phyloP scores from a whole-genome alignment of 805 yeast genomes.

The Yamadazyma nakazawae region DNA sequence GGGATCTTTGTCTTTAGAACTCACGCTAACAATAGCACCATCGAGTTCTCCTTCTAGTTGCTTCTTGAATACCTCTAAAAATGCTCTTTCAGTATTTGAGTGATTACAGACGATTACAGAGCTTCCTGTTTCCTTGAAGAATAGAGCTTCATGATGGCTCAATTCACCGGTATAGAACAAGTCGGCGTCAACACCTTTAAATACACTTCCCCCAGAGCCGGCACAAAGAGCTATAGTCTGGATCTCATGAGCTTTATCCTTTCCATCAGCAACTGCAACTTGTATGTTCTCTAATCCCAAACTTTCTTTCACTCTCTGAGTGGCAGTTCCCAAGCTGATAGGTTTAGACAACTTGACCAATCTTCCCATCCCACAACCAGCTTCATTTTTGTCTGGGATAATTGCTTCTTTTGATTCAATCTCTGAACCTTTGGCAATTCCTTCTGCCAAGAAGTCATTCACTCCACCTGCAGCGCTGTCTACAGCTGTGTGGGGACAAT shows the following conservation, averaged over 20 bases:
- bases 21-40: slow-evolving; percentile 46
- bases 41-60: slow-evolving; percentile 46
- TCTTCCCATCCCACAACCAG: slow-evolving; percentile 82
- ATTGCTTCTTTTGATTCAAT: slow-evolving; percentile 34
- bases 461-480: slow-evolving; percentile 94
- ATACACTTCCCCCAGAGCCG: slow-evolving; percentile 86
- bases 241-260: slow-evolving; percentile 32
- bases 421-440: slow-evolving; percentile 37
- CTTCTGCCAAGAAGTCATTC: slow-evolving; percentile 83
- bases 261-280: slow-evolving; percentile 43
- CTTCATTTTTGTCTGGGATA: slow-evolving; percentile 40
- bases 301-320: slow-evolving; percentile 49
- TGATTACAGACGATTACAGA: slow-evolving; percentile 81
- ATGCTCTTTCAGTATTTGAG: slow-evolving; percentile 90
- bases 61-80: slow-evolving; percentile 49
- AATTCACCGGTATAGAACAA: slow-evolving; percentile 87
- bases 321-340: slow-evolving; percentile 41
- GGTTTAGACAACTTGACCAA: slow-evolving; percentile 48
- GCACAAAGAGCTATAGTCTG: slow-evolving; percentile 82
- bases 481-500: slow-evolving; percentile 94
- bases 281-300: slow-evolving; percentile 59
- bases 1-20: slow-evolving; percentile 67
- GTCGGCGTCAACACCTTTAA: slow-evolving; percentile 61
- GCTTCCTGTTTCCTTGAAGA: slow-evolving; percentile 65
- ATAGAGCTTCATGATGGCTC: slow-evolving; percentile 88